A percentile compares a stretch with the other conserved stretches of the same genome.
Evolutionary conservation across 2,329 filamentous ascomycete species (phyloP).

Genomic region (Talaromyces marneffei): DNA sequence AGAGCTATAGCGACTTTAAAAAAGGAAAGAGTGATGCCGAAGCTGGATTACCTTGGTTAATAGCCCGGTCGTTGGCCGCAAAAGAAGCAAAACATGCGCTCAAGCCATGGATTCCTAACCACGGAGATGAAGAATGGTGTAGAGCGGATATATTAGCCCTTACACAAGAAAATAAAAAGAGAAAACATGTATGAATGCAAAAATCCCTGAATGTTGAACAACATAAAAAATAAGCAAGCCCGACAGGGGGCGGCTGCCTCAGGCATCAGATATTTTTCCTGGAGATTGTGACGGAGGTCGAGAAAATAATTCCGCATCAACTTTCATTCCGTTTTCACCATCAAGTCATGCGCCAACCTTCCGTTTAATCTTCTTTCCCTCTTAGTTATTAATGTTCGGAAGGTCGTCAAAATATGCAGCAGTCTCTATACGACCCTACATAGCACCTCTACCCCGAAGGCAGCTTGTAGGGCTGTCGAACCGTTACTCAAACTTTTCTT

Average conservation of each 20-base stretch:
- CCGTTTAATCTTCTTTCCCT: not conserved
- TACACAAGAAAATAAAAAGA: not conserved
- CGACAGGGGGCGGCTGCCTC: not conserved
- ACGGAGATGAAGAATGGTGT: conserved; percentile 34
- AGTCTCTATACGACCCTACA: conserved; percentile 10
- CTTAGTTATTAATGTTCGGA: conserved; percentile 11
- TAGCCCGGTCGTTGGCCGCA: conserved; percentile 24
- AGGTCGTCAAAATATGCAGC: conserved; percentile 14
- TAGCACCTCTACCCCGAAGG: conserved; percentile 7
- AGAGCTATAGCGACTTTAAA: conserved; percentile 31
- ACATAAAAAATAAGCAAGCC: too few species aligned
- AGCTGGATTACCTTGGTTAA: conserved; percentile 12
- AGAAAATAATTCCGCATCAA: not conserved
- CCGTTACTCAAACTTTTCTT: conserved; percentile 8
- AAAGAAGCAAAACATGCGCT: conserved; percentile 29
- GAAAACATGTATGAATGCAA: not conserved
- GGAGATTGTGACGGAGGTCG: not conserved
- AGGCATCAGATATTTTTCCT: conserved; percentile 8
- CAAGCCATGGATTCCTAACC: conserved; percentile 34
- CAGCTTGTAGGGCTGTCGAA: conserved; percentile 7
- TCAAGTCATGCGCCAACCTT: not conserved
- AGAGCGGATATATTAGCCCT: conserved; percentile 17
- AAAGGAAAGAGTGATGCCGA: not conserved
- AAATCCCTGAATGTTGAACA: not conserved
- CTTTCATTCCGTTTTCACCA: not conserved